Evolutionary conservation across 495 filamentous ascomycete species (phyloP).

Genomic region (Glonium stellatum): DNA sequence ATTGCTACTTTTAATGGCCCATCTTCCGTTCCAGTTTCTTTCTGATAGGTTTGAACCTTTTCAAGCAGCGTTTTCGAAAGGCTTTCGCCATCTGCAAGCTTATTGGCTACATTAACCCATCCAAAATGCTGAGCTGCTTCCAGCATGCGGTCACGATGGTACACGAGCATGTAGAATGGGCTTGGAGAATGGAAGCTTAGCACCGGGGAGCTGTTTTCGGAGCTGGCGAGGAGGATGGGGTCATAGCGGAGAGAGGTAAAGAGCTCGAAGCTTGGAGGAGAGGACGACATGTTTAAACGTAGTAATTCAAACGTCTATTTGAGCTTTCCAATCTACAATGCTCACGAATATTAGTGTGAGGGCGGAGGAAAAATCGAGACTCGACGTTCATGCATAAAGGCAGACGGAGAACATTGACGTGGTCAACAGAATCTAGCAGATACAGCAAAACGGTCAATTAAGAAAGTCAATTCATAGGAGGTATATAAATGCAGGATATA

Average conservation of each 20-base stretch:
- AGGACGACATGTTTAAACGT: slow-evolving; percentile 5
- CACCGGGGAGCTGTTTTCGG: slow-evolving; percentile 40
- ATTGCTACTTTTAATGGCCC: slow-evolving; percentile 24
- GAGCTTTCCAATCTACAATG: not conserved
- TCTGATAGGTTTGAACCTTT: slow-evolving; percentile 22
- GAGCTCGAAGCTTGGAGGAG: slow-evolving; percentile 45
- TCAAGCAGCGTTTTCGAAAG: slow-evolving; percentile 32
- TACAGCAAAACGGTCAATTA: too few species aligned
- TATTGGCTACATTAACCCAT: slow-evolving; percentile 45
- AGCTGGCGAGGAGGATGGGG: slow-evolving; percentile 45
- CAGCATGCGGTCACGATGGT: slow-evolving; percentile 77
- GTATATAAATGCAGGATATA: too few species aligned
- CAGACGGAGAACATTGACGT: too few species aligned
- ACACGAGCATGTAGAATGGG: slow-evolving; percentile 77
- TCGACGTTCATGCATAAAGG: too few species aligned
- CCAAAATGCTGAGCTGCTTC: slow-evolving; percentile 62
- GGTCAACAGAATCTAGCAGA: too few species aligned
- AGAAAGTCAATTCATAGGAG: too few species aligned
- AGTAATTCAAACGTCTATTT: not conserved
- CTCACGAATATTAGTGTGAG: too few species aligned
- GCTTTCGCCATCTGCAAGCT: slow-evolving; percentile 41
- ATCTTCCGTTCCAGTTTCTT: slow-evolving; percentile 15
- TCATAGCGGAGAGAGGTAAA: slow-evolving; percentile 77
- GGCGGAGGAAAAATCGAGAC: too few species aligned
- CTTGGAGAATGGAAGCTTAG: slow-evolving; percentile 38